phyloP scores from a whole-genome alignment of 148 eudicot genomes.

The Rhododendron mucronatum region DNA sequence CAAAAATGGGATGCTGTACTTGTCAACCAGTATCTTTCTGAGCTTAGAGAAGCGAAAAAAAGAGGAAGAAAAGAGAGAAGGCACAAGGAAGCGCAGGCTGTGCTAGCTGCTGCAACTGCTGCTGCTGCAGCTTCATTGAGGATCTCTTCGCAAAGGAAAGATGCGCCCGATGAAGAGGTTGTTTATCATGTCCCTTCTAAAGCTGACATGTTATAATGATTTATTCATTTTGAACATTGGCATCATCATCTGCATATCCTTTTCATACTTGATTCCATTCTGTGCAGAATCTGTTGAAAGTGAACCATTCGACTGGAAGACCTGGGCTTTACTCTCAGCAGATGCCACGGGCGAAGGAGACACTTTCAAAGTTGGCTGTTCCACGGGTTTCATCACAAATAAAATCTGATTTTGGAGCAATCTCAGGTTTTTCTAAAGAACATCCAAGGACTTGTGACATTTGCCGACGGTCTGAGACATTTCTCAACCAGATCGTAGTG shows the following conservation, averaged over 20 bases:
- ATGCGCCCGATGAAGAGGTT: constrained; percentile 73
- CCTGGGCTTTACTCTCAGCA: constrained; percentile 35
- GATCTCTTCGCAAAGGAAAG: constrained; percentile 79
- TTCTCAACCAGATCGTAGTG: constrained; percentile 67
- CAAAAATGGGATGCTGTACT: constrained; percentile 85
- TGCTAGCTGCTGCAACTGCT: constrained; percentile 95
- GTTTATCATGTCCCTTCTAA: constrained; percentile 13
- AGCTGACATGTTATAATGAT: background rate
- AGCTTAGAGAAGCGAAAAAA: constrained; percentile 84
- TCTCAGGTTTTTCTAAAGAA: constrained; percentile 46
- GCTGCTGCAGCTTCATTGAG: constrained; percentile 95
- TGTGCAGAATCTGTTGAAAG: constrained; percentile 45
- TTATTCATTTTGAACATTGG: background rate
- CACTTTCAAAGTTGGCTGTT: constrained; percentile 45
- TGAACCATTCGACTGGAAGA: constrained; percentile 42
- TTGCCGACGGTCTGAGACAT: constrained; percentile 75
- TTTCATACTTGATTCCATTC: constrained; percentile 3
- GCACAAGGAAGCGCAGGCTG: constrained; percentile 93
- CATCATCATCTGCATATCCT: background rate
- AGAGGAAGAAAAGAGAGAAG: constrained; percentile 91
- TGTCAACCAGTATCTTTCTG: constrained; percentile 67
- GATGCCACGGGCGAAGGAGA: constrained; percentile 54
- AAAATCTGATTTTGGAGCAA: constrained; percentile 40
- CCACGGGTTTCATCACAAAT: constrained; percentile 43
- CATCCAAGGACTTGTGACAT: constrained; percentile 67